Conservation (phyloP, 495 filamentous ascomycete species). For the Podospora sp. region DNA sequence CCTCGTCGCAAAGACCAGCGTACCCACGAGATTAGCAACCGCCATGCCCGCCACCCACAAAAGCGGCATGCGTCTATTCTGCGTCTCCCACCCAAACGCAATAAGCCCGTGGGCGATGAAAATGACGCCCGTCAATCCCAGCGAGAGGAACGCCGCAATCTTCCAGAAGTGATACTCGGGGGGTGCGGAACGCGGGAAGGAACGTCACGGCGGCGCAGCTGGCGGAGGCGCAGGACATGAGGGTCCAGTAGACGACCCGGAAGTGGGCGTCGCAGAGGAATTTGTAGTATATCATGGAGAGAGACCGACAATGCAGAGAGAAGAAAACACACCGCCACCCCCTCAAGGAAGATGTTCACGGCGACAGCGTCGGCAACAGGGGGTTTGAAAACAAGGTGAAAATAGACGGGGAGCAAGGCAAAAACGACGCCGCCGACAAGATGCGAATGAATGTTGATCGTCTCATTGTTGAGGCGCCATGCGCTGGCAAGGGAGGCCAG, state of each 20-base stretch:
- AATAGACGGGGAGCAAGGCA: constrained; percentile 1
- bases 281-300: constrained; percentile 74
- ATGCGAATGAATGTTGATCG: constrained; percentile 17
- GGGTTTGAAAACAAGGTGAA: neutral
- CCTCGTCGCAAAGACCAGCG: constrained; percentile 64
- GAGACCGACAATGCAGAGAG: constrained; percentile 12
- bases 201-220: constrained; percentile 10
- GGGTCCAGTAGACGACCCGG: constrained; percentile 66
- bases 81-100: constrained; percentile 61
- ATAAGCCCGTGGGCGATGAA: constrained; percentile 56
- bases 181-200: constrained; percentile 3
- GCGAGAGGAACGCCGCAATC: neutral
- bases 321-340: constrained; percentile 4
- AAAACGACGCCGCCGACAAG: constrained; percentile 12
- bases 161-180: constrained; percentile 1
- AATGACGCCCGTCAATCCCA: constrained; percentile 73
- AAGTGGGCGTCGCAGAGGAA: constrained; percentile 64
- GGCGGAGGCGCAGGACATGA: constrained; percentile 49
- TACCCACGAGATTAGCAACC: constrained; percentile 71
- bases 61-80: constrained; percentile 67
- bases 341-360: neutral
- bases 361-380: neutral
- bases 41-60: constrained; percentile 67
- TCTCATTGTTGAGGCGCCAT: constrained; percentile 15
- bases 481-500: constrained; percentile 1